A percentile compares a stretch with the other conserved stretches of the same genome.
These are phyloP conservation scores for Kregervanrija delftensis DNA, from an alignment of 805 yeast species.

Conservation along the genomic window DNA sequence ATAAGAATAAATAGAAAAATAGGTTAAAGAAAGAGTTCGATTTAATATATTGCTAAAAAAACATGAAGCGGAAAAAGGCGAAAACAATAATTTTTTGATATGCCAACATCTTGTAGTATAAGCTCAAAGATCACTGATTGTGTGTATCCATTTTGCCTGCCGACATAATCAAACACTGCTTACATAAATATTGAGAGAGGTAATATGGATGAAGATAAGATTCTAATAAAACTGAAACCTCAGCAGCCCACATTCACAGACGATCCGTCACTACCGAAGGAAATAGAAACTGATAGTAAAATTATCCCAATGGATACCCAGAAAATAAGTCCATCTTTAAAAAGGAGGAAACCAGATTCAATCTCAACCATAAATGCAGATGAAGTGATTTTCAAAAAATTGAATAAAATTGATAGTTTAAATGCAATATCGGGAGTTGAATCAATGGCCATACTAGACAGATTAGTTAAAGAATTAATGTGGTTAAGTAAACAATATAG, in stretches of 20 bases:
- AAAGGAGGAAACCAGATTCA: conserved; percentile 1
- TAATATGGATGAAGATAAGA: conserved; percentile 2
- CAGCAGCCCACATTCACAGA: conserved; percentile 21
- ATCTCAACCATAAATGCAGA: conserved; percentile 24
- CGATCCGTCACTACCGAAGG: not conserved
- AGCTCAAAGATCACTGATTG: too few species aligned
- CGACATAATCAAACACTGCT: too few species aligned
- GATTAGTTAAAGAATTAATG: conserved; percentile 21
- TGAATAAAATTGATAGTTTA: conserved; percentile 14
- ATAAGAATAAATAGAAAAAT: too few species aligned
- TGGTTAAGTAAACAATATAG: conserved; percentile 8
- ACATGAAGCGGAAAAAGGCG: too few species aligned
- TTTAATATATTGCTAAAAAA: too few species aligned
- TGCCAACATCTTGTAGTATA: too few species aligned
- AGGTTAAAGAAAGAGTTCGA: too few species aligned
- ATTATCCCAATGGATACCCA: not conserved
- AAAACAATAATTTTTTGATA: too few species aligned
- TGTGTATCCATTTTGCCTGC: too few species aligned
- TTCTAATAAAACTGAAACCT: conserved; percentile 7
- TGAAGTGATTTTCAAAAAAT: conserved; percentile 21
- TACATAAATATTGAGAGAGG: too few species aligned
- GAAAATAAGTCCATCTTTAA: not conserved
- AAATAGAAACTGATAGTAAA: not conserved
- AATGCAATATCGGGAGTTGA: conserved; percentile 21
- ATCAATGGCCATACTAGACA: conserved; percentile 23